Evolutionary conservation across 306 rosid species (phyloP), one percentile per base, ranked within the genome.

Genomic region (Astragalus membranaceus): DNA sequence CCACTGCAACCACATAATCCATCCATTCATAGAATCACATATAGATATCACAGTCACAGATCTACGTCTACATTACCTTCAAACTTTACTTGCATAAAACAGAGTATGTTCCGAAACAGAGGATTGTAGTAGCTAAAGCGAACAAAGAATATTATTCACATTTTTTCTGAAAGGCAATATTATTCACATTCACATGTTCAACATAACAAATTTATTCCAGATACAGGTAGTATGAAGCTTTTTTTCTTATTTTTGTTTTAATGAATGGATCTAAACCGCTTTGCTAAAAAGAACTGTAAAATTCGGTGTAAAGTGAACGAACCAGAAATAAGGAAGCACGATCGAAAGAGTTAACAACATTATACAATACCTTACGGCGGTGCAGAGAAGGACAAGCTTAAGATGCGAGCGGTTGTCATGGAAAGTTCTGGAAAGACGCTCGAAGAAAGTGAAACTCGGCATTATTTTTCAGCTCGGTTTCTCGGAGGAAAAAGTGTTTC

Each of bases 311-410:
- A 50, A 48, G 43, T 2, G 10, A 36, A 10, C 13, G 39, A 16
- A 37, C 2, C 1, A 26, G n/a, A 12, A 23, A n/a, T 35, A 57
- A 58, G 37, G 17, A 49, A 50, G 10, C 43, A n/a, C 30, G 23
- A n/a, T 11, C 6, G 7, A 3, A 64, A 42, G 39, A 53, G 49
- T 53, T 44, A 35, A 49, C 65, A 5, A 43, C 2, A 49, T 10
- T 3, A 20, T 6, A 6, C 12, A 3, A 36, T 84, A 94, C 99
- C 97, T 79, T 48, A 88, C 79, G 67, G 96, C 74, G 73, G 96
- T 73, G 86, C 89, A 74, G 67, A 94, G 76, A 9, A 91, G 75
- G 0, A 91, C 84, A 20, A 91, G 46, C 76, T 84, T 86, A 4
- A 89, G 52, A 42, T 80, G 78, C n/a, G 83, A 81, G 17, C 83